phyloP scores from a whole-genome alignment of 2,329 filamentous ascomycete genomes.

The Cladophialophora bantiana region DNA sequence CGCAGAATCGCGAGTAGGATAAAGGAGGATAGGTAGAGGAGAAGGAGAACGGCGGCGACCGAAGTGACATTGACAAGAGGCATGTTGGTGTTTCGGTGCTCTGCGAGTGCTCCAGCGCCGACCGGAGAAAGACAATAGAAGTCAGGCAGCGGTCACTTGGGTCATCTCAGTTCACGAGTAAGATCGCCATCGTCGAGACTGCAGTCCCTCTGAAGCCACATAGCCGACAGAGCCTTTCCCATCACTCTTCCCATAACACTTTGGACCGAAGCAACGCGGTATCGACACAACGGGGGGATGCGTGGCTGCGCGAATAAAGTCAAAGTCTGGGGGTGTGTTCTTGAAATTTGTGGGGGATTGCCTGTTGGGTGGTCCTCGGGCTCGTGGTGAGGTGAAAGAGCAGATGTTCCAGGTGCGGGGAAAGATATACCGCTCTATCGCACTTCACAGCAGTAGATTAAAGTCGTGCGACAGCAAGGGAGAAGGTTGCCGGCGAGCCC shows the following conservation, averaged over 20 bases:
- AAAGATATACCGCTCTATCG: neutral
- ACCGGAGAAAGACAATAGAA: constrained; percentile 5
- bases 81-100: constrained; percentile 45
- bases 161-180: constrained; percentile 17
- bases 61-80: constrained; percentile 71
- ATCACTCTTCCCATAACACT: constrained; percentile 11
- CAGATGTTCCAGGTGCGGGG: neutral
- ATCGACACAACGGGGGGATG: neutral
- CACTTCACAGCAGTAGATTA: neutral
- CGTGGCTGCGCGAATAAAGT: neutral
- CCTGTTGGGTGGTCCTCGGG: neutral
- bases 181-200: constrained; percentile 11
- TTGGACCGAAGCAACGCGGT: neutral
- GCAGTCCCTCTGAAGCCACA: constrained; percentile 17
- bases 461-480: constrained; percentile 10
- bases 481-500: constrained; percentile 21
- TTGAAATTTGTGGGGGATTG: neutral
- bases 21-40: constrained; percentile 90
- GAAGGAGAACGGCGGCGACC: constrained; percentile 82
- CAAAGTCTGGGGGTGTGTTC: neutral
- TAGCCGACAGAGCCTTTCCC: constrained; percentile 17
- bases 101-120: constrained; percentile 8
- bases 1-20: constrained; percentile 91
- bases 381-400: neutral
- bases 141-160: constrained; percentile 6